Evolutionary conservation across 2,329 filamentous ascomycete genomes (phyloP).

Genomic region (Talaromyces pinophilus): DNA sequence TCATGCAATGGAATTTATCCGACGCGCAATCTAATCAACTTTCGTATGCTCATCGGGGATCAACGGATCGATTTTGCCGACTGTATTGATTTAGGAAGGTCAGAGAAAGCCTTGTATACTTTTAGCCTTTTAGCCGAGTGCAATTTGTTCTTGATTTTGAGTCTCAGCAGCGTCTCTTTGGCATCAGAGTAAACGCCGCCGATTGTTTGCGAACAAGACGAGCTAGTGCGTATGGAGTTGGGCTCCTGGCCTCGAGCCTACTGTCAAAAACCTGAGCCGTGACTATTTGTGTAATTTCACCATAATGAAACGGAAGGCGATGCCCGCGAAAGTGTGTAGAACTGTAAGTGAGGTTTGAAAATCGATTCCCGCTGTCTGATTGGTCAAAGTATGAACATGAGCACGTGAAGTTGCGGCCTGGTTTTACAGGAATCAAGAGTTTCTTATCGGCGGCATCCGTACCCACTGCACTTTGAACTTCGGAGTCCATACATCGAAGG

Average conservation of each 20-base stretch:
- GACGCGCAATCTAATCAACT: neutral
- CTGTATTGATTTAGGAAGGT: too few species aligned
- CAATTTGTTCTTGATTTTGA: neutral
- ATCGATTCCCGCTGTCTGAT: neutral
- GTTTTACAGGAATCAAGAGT: neutral
- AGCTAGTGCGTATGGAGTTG: neutral
- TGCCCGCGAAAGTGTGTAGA: neutral
- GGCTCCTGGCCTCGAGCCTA: neutral
- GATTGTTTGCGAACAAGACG: neutral
- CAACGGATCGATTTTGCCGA: neutral
- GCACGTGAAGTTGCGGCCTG: neutral
- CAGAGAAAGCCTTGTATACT: neutral
- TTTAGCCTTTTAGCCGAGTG: constrained; percentile 6
- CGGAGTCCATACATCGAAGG: neutral
- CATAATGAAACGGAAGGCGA: too few species aligned
- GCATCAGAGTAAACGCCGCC: neutral
- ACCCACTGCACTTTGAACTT: neutral
- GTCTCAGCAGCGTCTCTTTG: neutral
- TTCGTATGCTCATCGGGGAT: neutral
- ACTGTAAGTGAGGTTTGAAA: neutral
- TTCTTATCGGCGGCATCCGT: neutral
- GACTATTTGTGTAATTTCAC: neutral
- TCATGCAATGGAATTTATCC: neutral
- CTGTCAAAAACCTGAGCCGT: neutral
- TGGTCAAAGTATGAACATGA: neutral